Conservation (phyloP, 345 rosid species). For the Eucalyptus melliodora region DNA sequence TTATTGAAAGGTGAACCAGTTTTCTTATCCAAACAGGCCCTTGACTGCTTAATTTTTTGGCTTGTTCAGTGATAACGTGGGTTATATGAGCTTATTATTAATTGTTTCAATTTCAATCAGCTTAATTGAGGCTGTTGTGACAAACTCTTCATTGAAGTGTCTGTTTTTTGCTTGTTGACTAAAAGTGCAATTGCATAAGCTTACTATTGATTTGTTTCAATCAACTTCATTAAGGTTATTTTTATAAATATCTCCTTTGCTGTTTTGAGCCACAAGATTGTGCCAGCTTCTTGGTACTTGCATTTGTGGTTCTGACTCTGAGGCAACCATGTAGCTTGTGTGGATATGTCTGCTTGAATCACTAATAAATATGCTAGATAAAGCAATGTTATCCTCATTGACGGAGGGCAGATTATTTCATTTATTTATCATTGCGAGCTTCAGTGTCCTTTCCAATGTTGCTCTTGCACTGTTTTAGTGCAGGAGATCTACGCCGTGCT, state of each 20-base stretch:
- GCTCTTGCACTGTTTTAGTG: constrained; percentile 37
- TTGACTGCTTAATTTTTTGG: neutral
- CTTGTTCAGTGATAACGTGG: neutral
- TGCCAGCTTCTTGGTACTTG: neutral
- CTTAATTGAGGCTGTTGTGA: neutral
- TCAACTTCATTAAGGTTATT: neutral
- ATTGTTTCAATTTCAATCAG: neutral
- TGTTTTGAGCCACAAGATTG: neutral
- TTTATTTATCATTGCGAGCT: neutral
- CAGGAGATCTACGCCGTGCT: constrained; percentile 76
- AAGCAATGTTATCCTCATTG: neutral
- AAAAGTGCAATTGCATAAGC: neutral
- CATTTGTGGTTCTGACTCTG: neutral
- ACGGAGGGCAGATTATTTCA: neutral
- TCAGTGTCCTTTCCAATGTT: neutral
- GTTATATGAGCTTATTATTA: neutral
- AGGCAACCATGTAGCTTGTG: neutral
- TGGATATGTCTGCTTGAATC: neutral
- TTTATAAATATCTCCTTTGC: neutral
- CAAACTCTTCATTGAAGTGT: neutral
- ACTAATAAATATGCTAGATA: neutral
- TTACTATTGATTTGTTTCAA: neutral
- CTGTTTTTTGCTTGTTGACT: neutral
- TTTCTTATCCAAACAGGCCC: neutral
- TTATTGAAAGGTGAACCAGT: neutral